Evolutionary conservation across 1,284 basidiomycete genomes (phyloP), one percentile per base, ranked within the genome.

Genomic region (Ganoderma sinense): DNA sequence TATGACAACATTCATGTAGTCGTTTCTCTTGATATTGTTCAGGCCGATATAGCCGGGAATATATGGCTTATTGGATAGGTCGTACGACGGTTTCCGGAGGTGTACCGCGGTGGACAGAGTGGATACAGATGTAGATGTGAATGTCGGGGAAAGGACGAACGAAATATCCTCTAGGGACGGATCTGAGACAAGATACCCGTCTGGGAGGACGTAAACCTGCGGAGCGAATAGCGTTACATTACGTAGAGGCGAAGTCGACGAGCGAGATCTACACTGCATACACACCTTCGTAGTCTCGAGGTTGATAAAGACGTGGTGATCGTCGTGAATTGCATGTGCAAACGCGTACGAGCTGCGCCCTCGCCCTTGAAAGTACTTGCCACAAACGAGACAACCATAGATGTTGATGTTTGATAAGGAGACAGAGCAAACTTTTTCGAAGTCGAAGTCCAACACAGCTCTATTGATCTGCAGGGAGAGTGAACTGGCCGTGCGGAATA

Each of bases 261-360:
- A 58, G 40, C 51, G 10, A 58, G 40, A 41, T n/a, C 51, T 41
- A 51, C 60, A 72, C 51, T n/a, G 29, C 18, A 64, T 31, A 68
- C 84, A 68, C 75, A 95, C 97, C 88, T 97, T 96, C 69, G 94
- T 92, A 2, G 96, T 95, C 73, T 94, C 92, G 20, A 99, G 88
- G 80, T 99, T 97, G 78, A 99, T 95, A 85, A 96, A 99, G 62
- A 99, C 98, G 76, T 98, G 96, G 80, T 99, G 97, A 80, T 97
- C 97, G 71, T 98, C 96, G 76, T 98, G 95, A 74, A 99, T 98
- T 48, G 96, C 95, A 83, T 99, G 98, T 14, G 96, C 90, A 82
- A 98, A 99, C 33, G 98, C 98, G 80, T 96, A 97, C 64, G 96
- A 97, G 58, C 89, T 94, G 72, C 92, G 91, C 23, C 98, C 97